phyloP scores from a whole-genome alignment of 2,329 filamentous ascomycete genomes.

The Fusarium oligoseptatum region DNA sequence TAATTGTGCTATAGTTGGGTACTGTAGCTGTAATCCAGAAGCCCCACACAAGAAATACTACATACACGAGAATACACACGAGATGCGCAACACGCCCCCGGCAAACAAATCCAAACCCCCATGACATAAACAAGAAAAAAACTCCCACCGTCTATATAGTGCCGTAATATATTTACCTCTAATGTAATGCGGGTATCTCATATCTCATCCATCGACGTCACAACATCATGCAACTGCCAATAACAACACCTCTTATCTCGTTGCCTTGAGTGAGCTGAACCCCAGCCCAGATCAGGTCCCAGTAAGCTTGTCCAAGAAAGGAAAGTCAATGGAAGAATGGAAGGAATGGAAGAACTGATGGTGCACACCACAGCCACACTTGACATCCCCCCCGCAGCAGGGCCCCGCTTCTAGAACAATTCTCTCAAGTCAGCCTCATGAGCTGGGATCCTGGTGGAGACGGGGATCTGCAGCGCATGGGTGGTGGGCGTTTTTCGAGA shows the following conservation, averaged over 20 bases:
- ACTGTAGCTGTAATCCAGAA: slow-evolving; percentile 10
- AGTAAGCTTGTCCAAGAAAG: slow-evolving; percentile 20
- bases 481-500: slow-evolving; percentile 28
- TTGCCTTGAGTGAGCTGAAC: slow-evolving; percentile 29
- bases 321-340: slow-evolving; percentile 41
- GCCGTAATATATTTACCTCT: slow-evolving; percentile 21
- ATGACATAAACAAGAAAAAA: slow-evolving; percentile 20
- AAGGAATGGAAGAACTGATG: slow-evolving; percentile 39
- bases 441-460: slow-evolving; percentile 21
- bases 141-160: slow-evolving; percentile 36
- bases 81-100: slow-evolving; percentile 14
- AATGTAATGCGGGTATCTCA: slow-evolving; percentile 29
- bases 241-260: slow-evolving; percentile 34
- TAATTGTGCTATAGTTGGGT: neutral
- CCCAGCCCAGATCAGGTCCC: slow-evolving; percentile 13
- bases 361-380: slow-evolving; percentile 36
- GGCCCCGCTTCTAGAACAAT: slow-evolving; percentile 51
- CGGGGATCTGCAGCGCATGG: slow-evolving; percentile 38
- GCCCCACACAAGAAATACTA: slow-evolving; percentile 12
- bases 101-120: neutral
- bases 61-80: slow-evolving; percentile 14
- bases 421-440: slow-evolving; percentile 48
- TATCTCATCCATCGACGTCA: slow-evolving; percentile 35
- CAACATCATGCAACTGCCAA: slow-evolving; percentile 34
- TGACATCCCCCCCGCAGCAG: slow-evolving; percentile 34